A percentile compares a stretch with the other conserved stretches of the same genome.
Evolutionary conservation across 2,329 filamentous ascomycete genomes (phyloP).

Genomic region (Fusarium kyushuense): DNA sequence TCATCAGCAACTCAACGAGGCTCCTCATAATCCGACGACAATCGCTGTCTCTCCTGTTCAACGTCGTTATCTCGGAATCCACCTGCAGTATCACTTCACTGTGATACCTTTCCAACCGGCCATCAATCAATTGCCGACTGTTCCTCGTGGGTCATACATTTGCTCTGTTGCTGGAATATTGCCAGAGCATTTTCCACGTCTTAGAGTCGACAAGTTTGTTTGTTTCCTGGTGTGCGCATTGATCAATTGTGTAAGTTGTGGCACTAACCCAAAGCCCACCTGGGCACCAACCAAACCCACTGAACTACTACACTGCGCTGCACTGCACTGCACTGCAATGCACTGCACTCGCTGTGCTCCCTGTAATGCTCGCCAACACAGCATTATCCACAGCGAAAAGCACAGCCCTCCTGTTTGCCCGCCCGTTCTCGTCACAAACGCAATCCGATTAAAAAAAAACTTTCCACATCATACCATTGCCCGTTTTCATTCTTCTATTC

Average conservation of each 20-base stretch:
- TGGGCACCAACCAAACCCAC: constrained; percentile 2
- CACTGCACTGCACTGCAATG: constrained; percentile 2
- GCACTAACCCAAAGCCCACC: not conserved
- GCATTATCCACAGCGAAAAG: not conserved
- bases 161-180: constrained; percentile 58
- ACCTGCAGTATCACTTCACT: constrained; percentile 37
- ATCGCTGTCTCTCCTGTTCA: constrained; percentile 5
- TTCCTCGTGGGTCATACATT: constrained; percentile 28
- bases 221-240: constrained; percentile 25
- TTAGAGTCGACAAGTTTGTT: constrained; percentile 37
- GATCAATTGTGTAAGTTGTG: constrained; percentile 42
- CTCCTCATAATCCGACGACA: constrained; percentile 33
- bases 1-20: constrained; percentile 13
- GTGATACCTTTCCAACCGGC: constrained; percentile 24
- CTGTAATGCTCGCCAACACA: constrained; percentile 16
- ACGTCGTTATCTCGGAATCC: constrained; percentile 22
- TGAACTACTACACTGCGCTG: not conserved
- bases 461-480: not conserved
- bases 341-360: constrained; percentile 12
- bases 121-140: constrained; percentile 34
- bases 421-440: constrained; percentile 2
- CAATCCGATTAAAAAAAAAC: constrained; percentile 13
- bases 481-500: not conserved
- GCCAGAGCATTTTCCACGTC: constrained; percentile 47
- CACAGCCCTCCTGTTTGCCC: constrained; percentile 4